Base-by-base conservation (phyloP, 1,284 basidiomycete genomes). In the Bondarzewia mesenterica region DNA sequence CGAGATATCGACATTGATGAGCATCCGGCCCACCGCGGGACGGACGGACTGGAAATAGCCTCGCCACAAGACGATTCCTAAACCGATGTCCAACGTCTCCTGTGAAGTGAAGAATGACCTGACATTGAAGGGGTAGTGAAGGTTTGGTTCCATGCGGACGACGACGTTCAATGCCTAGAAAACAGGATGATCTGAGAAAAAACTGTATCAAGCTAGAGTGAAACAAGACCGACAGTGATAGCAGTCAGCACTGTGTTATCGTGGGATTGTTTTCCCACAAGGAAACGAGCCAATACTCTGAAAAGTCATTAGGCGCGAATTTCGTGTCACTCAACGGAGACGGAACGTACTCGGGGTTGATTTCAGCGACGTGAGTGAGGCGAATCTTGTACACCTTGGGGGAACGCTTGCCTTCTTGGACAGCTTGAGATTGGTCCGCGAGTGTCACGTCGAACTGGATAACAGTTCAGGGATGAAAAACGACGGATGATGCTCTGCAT, bases 1-100 rank as follows among this genome's bases (percentile, higher is more conserved):
- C 2, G 80, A 79, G 49, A 88, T 85, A 54, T 89, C 87, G 52
- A 89, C 74, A 54, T 89, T 89, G 59, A 89, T 77, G 38, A 88
- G 63, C 69, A 88, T 78, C 15, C 70, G 71, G 1, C 77, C 76
- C 18, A 79, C 73, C 0, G 76, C 82, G 7, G 86, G 86, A 12
- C 86, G 72, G 22, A 87, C 76, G 0, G 82, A 86, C 59, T 86
- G 84, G 63, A 88, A 87, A 54, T 85, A 85, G 1, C 85, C 85
- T 15, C 85, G 72, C 82, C 85, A 85, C 3, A 88, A 67, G 40
- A 80, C 71, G 18, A 89, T 69, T 1, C 86, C 85, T 3, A 64
- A 56, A 3, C 85, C 85, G 7, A 89, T 84, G 50, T 78, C 72
- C 56, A 74, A 76, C 10, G 71, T 78, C 55, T 85, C 86, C 2